These are phyloP conservation scores for Triglochin maritima DNA, from an alignment of 106 monocot species.

Conservation along the genomic window DNA sequence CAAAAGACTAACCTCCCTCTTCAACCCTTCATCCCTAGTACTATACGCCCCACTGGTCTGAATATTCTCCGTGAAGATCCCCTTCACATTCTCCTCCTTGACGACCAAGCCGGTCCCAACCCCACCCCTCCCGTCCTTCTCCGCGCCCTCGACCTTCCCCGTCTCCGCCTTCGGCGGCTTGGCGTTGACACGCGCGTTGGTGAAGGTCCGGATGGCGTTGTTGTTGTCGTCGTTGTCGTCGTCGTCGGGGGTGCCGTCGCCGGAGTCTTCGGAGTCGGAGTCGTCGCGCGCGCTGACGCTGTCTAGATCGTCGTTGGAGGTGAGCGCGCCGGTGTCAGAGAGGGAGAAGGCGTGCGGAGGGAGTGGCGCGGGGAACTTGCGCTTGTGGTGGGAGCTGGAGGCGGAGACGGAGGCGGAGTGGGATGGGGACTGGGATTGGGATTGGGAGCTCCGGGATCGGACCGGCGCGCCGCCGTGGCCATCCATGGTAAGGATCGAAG, in stretches of 20 bases:
- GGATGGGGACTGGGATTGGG: constrained; percentile 47
- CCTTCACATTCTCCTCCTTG: constrained; percentile 83
- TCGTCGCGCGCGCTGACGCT: constrained; percentile 53
- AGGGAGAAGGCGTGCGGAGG: constrained; percentile 27
- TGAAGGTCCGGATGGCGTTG: constrained; percentile 67
- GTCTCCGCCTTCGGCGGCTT: constrained; percentile 65
- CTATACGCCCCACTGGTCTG: constrained; percentile 94
- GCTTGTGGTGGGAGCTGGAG: constrained; percentile 54
- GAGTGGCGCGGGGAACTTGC: constrained; percentile 24
- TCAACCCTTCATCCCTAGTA: constrained; percentile 89
- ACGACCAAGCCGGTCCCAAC: constrained; percentile 36
- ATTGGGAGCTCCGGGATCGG: constrained; percentile 66
- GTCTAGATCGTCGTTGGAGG: constrained; percentile 56
- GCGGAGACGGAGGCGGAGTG: constrained; percentile 52
- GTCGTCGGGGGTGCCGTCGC: constrained; percentile 44
- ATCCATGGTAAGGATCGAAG: constrained; percentile 26
- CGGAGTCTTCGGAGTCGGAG: constrained; percentile 32
- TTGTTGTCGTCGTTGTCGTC: constrained; percentile 33
- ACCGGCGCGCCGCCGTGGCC: constrained; percentile 39
- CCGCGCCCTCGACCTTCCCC: constrained; percentile 4
- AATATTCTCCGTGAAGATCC: constrained; percentile 94
- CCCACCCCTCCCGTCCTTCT: constrained; percentile 13
- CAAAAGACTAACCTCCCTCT: constrained; percentile 48
- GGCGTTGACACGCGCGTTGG: constrained; percentile 44
- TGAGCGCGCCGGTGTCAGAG: constrained; percentile 36